A percentile compares a stretch with the other conserved stretches of the same genome.
These are phyloP conservation scores for Hibiscus tridactylites DNA, from an alignment of 345 rosid species.

Conservation along the genomic window DNA sequence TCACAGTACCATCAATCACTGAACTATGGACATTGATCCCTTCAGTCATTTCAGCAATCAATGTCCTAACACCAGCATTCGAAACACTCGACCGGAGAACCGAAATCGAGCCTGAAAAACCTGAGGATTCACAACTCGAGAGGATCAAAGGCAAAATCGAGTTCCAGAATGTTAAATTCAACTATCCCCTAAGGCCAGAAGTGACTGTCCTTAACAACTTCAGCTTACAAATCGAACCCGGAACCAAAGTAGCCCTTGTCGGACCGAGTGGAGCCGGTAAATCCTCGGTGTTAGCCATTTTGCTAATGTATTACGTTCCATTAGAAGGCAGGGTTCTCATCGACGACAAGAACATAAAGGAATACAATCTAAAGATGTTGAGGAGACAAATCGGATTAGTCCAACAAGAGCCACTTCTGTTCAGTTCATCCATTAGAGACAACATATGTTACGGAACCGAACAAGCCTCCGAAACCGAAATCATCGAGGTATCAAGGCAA, in stretches of 20 bases:
- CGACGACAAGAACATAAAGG: constrained; percentile 29
- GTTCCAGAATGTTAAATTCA: constrained; percentile 37
- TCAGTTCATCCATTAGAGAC: constrained; percentile 38
- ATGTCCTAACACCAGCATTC: constrained; percentile 42
- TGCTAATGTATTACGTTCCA: constrained; percentile 43
- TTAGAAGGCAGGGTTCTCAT: constrained; percentile 31
- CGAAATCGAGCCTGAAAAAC: constrained; percentile 38
- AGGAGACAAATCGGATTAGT: constrained; percentile 46
- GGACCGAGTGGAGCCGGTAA: constrained; percentile 68
- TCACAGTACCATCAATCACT: constrained; percentile 64
- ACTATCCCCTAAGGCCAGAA: constrained; percentile 50
- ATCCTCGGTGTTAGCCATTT: constrained; percentile 51
- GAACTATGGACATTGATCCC: constrained; percentile 65
- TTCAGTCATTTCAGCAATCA: constrained; percentile 43
- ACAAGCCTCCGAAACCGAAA: constrained; percentile 41
- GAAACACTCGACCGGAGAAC: constrained; percentile 47
- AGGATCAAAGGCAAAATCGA: constrained; percentile 33
- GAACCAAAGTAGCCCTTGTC: constrained; percentile 39
- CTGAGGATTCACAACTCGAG: constrained; percentile 12
- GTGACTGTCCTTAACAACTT: constrained; percentile 42
- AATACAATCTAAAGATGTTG: constrained; percentile 34
- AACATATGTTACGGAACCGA: constrained; percentile 42
- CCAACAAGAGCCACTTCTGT: constrained; percentile 53
- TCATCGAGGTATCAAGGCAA: constrained; percentile 36
- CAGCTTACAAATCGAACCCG: constrained; percentile 41